These are phyloP conservation scores for Zymoseptoria tritici DNA, from an alignment of 2,329 filamentous ascomycete genomes.

Conservation along the genomic window DNA sequence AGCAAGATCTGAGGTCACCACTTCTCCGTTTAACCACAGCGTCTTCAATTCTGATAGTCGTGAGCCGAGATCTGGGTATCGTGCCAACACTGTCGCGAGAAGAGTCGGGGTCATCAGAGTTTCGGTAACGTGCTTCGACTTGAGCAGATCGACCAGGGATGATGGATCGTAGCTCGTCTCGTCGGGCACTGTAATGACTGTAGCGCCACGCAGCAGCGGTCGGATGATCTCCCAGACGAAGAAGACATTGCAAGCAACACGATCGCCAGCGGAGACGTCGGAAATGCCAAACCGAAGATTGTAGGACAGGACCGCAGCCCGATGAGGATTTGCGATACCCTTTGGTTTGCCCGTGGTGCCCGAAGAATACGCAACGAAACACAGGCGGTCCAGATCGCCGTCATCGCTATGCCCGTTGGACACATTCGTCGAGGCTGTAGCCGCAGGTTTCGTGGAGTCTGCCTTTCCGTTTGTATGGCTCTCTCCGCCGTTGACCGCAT, in stretches of 20 bases:
- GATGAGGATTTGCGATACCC: conserved; percentile 65
- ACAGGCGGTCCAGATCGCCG: conserved; percentile 63
- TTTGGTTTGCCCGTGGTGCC: conserved; percentile 75
- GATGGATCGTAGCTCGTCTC: conserved; percentile 70
- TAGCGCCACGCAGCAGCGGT: conserved; percentile 67
- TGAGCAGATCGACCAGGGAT: conserved; percentile 63
- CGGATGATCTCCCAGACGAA: conserved; percentile 81
- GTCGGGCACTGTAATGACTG: conserved; percentile 67
- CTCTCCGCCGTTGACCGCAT: conserved; percentile 10
- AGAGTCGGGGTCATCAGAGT: conserved; percentile 79
- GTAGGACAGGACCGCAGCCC: conserved; percentile 66
- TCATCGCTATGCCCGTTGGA: conserved; percentile 36
- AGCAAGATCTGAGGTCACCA: conserved; percentile 70
- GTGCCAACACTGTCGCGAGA: conserved; percentile 63
- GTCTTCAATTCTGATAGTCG: conserved; percentile 60
- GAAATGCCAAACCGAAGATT: conserved; percentile 63
- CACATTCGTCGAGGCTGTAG: conserved; percentile 27
- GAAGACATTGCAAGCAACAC: conserved; percentile 82
- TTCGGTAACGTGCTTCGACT: conserved; percentile 61
- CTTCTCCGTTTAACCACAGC: conserved; percentile 75
- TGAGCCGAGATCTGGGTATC: conserved; percentile 57
- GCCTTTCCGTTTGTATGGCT: conserved; percentile 28
- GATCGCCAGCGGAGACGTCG: conserved; percentile 62
- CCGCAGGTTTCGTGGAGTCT: background rate
- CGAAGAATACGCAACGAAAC: conserved; percentile 75